phyloP scores from a whole-genome alignment of 106 monocot genomes.

The Dendrobium huoshanense region DNA sequence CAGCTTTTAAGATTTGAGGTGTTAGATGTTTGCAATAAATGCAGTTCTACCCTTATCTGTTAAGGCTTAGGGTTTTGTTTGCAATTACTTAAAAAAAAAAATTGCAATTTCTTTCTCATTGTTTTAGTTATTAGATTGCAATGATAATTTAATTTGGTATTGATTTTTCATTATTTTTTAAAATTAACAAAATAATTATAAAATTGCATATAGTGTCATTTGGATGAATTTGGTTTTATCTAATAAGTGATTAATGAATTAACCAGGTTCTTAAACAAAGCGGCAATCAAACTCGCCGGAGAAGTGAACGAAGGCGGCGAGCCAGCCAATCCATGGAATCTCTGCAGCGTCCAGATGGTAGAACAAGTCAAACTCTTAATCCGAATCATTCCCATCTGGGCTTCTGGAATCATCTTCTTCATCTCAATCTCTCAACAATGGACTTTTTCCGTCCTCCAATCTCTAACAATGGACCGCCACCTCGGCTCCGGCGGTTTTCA shows the following conservation, averaged over 20 bases:
- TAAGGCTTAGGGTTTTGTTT: too few relatives aligned
- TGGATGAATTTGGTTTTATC: too few relatives aligned
- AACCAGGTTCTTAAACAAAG: slow-evolving; percentile 59
- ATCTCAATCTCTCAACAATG: slow-evolving; percentile 29
- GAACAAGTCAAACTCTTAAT: slow-evolving; percentile 61
- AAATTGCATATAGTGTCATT: too few relatives aligned
- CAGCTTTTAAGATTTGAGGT: too few relatives aligned
- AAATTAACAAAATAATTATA: too few relatives aligned
- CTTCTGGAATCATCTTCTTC: slow-evolving; percentile 42
- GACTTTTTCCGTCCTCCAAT: slow-evolving; percentile 41
- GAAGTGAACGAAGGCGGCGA: slow-evolving; percentile 29
- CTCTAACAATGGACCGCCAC: slow-evolving; percentile 44
- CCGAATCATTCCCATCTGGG: slow-evolving; percentile 48
- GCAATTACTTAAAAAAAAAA: too few relatives aligned
- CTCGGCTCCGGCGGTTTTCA: slow-evolving; percentile 20
- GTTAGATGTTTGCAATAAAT: too few relatives aligned
- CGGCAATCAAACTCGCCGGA: slow-evolving; percentile 38
- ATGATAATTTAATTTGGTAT: too few relatives aligned
- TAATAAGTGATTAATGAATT: not conserved
- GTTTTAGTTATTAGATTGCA: too few relatives aligned
- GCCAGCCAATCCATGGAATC: slow-evolving; percentile 22
- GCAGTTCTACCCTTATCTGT: too few relatives aligned
- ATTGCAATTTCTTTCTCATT: too few relatives aligned
- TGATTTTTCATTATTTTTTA: too few relatives aligned
- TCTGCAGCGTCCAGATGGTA: slow-evolving; percentile 49